A percentile compares a stretch with the other conserved stretches of the same genome.
These are phyloP conservation scores for Lenzites betulinus DNA, from an alignment of 768 basidiomycete genomes.

Conservation along the genomic window DNA sequence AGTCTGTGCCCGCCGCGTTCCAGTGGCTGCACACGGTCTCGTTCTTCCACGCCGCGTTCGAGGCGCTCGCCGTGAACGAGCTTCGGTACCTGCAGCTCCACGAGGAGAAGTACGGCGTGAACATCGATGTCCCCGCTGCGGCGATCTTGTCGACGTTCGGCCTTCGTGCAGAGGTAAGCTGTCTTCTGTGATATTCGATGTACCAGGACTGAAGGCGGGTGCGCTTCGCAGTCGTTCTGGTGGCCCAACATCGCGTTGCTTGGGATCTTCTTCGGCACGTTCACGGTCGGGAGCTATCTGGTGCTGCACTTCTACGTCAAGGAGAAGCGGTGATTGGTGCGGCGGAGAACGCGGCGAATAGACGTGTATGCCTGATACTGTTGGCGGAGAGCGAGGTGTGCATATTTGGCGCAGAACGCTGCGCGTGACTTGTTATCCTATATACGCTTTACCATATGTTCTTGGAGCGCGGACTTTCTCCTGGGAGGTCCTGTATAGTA, in stretches of 20 bases:
- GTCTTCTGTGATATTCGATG: neutral
- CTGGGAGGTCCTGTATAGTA: slow-evolving; percentile 13
- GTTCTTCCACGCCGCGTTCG: slow-evolving; percentile 99
- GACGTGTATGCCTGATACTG: neutral
- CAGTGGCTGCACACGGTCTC: slow-evolving; percentile 90
- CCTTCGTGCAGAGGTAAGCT: slow-evolving; percentile 74
- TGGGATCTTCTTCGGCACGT: slow-evolving; percentile 81
- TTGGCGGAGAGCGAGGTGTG: neutral
- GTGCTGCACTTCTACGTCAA: slow-evolving; percentile 88
- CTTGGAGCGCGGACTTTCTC: slow-evolving; percentile 10
- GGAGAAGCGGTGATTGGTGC: slow-evolving; percentile 61
- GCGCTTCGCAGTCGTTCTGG: slow-evolving; percentile 82
- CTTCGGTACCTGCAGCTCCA: slow-evolving; percentile 90
- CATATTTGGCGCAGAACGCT: neutral
- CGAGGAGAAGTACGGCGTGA: slow-evolving; percentile 96
- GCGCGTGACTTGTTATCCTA: neutral
- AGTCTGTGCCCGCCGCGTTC: slow-evolving; percentile 69
- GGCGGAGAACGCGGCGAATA: neutral
- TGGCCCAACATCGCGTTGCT: slow-evolving; percentile 93
- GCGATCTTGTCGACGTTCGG: slow-evolving; percentile 95
- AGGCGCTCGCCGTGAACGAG: slow-evolving; percentile 97
- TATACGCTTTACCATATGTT: neutral
- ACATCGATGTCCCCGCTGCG: slow-evolving; percentile 94
- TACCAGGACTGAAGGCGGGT: slow-evolving; percentile 9
- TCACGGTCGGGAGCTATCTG: slow-evolving; percentile 76